Base-by-base conservation (phyloP, 306 rosid genomes). In the Cicer yamashitae region DNA sequence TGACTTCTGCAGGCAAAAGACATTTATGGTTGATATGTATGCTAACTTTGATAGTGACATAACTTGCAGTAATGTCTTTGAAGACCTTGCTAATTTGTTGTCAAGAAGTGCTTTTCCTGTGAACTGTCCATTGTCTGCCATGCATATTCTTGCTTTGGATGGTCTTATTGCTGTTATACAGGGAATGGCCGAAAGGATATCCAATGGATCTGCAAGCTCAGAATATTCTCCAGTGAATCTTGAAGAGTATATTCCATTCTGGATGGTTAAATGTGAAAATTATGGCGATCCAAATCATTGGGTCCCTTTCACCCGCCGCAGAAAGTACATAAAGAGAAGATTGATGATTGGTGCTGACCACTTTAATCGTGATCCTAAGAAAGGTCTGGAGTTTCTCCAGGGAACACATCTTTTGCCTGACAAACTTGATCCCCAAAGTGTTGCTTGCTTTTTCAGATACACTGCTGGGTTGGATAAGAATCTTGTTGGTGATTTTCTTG, bases 321-420 rank as follows among this genome's bases (percentile, higher is more conserved):
- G 87, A 86, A 94, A 94, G 85, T 89, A 90, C 84, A 90, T 94
- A 82, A 94, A 94, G 80, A 92, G 97, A 81, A 91, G 96, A 82
- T 78, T 94, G 84, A 94, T 92, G 99, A 90, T 94, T 77, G 97
- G 99, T 83, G 99, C 99, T 40, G 99, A 94, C 84, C 99, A 94
- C 88, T 94, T 92, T 75, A 94, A 94, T 81, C 96, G 97, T 62
- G 99, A 94, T 82, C 99, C 99, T 52, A 94, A 94, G 85, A 94
- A 94, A 89, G 99, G 99, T 77, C 83, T 94, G 38, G 99, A 94
- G 82, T 94, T 92, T 81, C 97, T 94, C 64, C 99, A 94, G 82
- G 99, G 97, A 90, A 88, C 93, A 20, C 96, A 92, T 82, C 99
- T 94, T 83, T 86, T 94, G 87, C 99, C 99, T 46, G 91, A 90